phyloP scores from a whole-genome alignment of 495 filamentous ascomycete genomes.

The Aspergillus campestris region DNA sequence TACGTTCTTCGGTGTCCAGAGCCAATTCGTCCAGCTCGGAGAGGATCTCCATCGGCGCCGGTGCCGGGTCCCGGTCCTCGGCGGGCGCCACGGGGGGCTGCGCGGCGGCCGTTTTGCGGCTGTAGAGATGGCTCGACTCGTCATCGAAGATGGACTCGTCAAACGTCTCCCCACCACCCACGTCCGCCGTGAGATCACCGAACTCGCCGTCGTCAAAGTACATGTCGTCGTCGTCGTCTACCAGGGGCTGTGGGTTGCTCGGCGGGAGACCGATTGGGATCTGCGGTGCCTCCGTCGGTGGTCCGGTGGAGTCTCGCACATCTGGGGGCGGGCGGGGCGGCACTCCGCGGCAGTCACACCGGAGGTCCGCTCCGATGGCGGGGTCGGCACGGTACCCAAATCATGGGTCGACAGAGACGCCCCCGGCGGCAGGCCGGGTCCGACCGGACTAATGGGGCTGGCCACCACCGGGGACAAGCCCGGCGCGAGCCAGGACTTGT shows the following conservation, averaged over 20 bases:
- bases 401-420: no score
- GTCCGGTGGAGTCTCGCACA: no score
- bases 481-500: slow-evolving; percentile 31
- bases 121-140: slow-evolving; percentile 45
- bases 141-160: slow-evolving; percentile 77
- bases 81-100: slow-evolving; percentile 6
- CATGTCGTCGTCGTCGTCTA: slow-evolving; percentile 52
- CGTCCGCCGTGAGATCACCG: slow-evolving; percentile 38
- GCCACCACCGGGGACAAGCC: slow-evolving; percentile 30
- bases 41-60: slow-evolving; percentile 6
- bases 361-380: no score
- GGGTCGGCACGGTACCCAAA: no score
- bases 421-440: no score
- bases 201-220: slow-evolving; percentile 79
- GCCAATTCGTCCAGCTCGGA: slow-evolving; percentile 8
- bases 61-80: slow-evolving; percentile 6
- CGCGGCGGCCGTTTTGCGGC: slow-evolving; percentile 21
- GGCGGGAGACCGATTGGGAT: no score
- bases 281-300: no score
- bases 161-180: slow-evolving; percentile 47
- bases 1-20: background rate
- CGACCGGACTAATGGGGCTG: slow-evolving; percentile 24
- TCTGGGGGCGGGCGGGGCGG: no score
- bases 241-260: background rate
- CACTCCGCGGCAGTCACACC: no score